These are phyloP conservation scores for Elongisporangium senticosum DNA, from an alignment of 352 stramenopile genomes.

Conservation along the genomic window DNA sequence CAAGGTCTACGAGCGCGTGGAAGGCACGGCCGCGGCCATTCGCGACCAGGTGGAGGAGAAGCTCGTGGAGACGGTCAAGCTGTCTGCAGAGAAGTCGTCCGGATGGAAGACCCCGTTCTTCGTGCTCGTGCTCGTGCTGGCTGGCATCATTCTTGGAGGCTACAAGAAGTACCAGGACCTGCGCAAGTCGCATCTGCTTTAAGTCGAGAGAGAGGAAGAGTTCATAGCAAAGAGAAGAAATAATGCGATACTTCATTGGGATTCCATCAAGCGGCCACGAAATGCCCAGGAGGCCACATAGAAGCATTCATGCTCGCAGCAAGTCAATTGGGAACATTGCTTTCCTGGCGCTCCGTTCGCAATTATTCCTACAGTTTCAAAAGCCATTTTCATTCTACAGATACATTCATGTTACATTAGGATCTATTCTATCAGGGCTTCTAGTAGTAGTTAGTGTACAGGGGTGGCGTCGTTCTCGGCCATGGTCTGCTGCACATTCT, in stretches of 20 bases:
- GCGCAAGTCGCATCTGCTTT: slow-evolving; percentile 84
- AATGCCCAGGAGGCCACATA: too few relatives aligned
- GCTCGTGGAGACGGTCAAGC: slow-evolving; percentile 63
- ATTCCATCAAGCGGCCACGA: not conserved
- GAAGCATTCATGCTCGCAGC: not conserved
- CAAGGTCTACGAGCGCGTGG: slow-evolving; percentile 50
- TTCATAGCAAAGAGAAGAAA: not conserved
- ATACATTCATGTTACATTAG: slow-evolving; percentile 1
- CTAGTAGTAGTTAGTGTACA: slow-evolving; percentile 9
- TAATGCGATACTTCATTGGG: not conserved
- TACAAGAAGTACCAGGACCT: slow-evolving; percentile 89
- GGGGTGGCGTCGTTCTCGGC: not conserved
- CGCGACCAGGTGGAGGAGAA: slow-evolving; percentile 63
- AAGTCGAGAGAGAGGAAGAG: slow-evolving; percentile 10
- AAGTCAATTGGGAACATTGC: not conserved
- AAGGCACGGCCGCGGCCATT: slow-evolving; percentile 50
- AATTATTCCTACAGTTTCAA: not conserved
- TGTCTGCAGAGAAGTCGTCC: slow-evolving; percentile 60
- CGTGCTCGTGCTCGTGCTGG: slow-evolving; percentile 65
- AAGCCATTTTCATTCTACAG: not conserved
- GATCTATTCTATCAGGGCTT: slow-evolving; percentile 13
- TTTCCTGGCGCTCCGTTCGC: not conserved
- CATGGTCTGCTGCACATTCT: slow-evolving; percentile 28
- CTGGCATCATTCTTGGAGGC: slow-evolving; percentile 38
- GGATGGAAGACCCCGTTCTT: slow-evolving; percentile 85